These are phyloP conservation scores for Nannochloropsis salina DNA, from an alignment of 108 stramenopile genomes.

Conservation along the genomic window DNA sequence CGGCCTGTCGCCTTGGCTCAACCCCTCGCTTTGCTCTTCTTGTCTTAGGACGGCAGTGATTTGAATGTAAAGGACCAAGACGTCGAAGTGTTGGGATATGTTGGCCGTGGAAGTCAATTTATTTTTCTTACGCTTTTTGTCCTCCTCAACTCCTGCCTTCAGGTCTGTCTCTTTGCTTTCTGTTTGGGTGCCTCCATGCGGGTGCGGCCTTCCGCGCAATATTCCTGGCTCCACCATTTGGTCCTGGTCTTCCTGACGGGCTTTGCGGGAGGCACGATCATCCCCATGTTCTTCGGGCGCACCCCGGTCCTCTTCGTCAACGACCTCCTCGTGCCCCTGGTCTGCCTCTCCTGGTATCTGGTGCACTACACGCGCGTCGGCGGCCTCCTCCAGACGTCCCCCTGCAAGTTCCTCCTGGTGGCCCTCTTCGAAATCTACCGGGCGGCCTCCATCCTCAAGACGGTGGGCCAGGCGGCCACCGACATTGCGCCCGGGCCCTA, in stretches of 20 bases:
- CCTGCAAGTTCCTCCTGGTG: constrained; percentile 38
- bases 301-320: constrained; percentile 49
- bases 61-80: too few species aligned
- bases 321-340: constrained; percentile 44
- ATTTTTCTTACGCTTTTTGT: too few species aligned
- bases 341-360: constrained; percentile 41
- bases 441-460: constrained; percentile 40
- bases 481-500: constrained; percentile 37
- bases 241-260: constrained; percentile 44
- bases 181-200: constrained; percentile 8
- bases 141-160: too few species aligned
- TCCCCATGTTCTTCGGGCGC: constrained; percentile 51
- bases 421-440: constrained; percentile 45
- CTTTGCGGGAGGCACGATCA: constrained; percentile 51
- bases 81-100: too few species aligned
- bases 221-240: constrained; percentile 51
- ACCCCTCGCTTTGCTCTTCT: too few species aligned
- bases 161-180: constrained; percentile 20
- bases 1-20: too few species aligned
- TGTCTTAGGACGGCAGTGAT: too few species aligned
- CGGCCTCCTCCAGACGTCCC: constrained; percentile 30
- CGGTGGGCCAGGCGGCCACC: constrained; percentile 24
- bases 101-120: too few species aligned
- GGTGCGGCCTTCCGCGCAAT: constrained; percentile 7
- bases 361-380: constrained; percentile 33